Conservation (phyloP, 495 filamentous ascomycete genomes). For the Darksidea phi region DNA sequence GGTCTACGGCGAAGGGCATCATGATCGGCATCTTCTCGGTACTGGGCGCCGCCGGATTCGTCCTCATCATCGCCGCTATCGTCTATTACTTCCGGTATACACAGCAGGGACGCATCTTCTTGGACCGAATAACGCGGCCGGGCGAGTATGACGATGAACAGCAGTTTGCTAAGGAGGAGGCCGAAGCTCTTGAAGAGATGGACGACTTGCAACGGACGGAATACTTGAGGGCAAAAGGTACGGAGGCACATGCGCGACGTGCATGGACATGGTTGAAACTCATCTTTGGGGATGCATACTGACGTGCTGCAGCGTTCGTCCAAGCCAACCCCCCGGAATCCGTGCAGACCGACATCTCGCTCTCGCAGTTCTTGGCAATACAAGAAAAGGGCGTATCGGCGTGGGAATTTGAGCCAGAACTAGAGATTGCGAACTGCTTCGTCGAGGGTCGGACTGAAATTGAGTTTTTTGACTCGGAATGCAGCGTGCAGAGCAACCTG, state of each 20-base stretch:
- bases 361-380: conserved; percentile 96
- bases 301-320: conserved; percentile 69
- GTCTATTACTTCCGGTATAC: conserved; percentile 96
- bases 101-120: conserved; percentile 79
- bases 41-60: conserved; percentile 85
- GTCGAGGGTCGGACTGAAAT: conserved; percentile 95
- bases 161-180: conserved; percentile 86
- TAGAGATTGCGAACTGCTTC: conserved; percentile 98
- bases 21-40: conserved; percentile 95
- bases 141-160: conserved; percentile 98
- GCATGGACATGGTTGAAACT: background rate
- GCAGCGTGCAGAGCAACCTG: conserved; percentile 94
- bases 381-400: conserved; percentile 98
- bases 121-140: conserved; percentile 89
- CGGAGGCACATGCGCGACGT: background rate
- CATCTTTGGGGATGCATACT: conserved; percentile 7
- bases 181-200: conserved; percentile 91
- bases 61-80: conserved; percentile 74
- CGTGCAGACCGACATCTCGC: conserved; percentile 89
- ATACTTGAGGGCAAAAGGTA: conserved; percentile 95
- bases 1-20: conserved; percentile 62
- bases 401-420: conserved; percentile 97
- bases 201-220: conserved; percentile 88
- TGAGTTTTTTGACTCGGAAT: conserved; percentile 97
- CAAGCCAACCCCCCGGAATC: conserved; percentile 95